phyloP scores from a whole-genome alignment of 2,329 filamentous ascomycete species.

The Penicillium fuscoglaucum region DNA sequence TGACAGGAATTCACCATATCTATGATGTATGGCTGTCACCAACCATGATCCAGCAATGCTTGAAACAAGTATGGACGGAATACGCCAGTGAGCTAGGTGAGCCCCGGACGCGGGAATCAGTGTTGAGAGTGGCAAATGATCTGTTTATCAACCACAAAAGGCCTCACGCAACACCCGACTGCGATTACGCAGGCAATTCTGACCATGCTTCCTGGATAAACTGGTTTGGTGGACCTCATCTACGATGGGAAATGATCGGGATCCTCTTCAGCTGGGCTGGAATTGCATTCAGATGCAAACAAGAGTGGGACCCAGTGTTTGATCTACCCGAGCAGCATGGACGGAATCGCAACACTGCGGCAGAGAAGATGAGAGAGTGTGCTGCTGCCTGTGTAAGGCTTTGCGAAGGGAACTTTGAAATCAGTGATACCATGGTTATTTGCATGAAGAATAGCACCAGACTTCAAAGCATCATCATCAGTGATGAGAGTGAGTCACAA shows the following conservation, averaged over 20 bases:
- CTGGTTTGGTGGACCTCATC: neutral
- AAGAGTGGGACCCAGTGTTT: conserved; percentile 2
- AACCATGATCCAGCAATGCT: neutral
- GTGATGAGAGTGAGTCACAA: neutral
- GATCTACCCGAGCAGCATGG: neutral
- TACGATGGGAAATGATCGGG: conserved; percentile 4
- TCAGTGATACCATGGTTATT: conserved; percentile 1
- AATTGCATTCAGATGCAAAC: conserved; percentile 1
- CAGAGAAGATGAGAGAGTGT: conserved; percentile 4
- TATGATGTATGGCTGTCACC: conserved; percentile 2
- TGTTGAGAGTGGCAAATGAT: neutral
- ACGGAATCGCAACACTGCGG: neutral
- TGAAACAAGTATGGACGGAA: conserved; percentile 4
- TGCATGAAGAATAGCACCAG: conserved; percentile 7
- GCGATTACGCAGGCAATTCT: neutral
- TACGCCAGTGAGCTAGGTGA: neutral
- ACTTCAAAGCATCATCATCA: neutral
- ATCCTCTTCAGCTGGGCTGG: conserved; percentile 2
- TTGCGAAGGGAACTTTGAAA: conserved; percentile 1
- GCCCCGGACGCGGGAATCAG: neutral
- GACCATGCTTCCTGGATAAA: neutral
- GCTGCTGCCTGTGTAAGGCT: neutral
- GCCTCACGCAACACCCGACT: neutral
- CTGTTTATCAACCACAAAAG: neutral
- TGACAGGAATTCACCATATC: neutral